These are phyloP conservation scores for Tylopilus rubrobrunneus DNA, from an alignment of 768 basidiomycete genomes.

Conservation along the genomic window DNA sequence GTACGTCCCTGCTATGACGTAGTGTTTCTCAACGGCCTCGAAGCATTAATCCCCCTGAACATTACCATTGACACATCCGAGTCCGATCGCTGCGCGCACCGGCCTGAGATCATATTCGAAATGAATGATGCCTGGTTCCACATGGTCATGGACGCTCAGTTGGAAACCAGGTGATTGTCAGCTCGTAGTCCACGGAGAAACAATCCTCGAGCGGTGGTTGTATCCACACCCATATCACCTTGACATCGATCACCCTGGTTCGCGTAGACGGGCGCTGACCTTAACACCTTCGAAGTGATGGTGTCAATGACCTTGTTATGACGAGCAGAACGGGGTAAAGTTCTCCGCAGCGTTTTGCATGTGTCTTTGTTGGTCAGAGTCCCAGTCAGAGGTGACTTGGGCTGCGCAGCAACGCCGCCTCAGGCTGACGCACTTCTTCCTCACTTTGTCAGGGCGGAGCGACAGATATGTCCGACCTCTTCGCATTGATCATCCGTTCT, in stretches of 20 bases:
- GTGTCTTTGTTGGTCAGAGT: background rate
- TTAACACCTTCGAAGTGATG: background rate
- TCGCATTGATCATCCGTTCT: too few species aligned
- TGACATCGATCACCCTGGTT: background rate
- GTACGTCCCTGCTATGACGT: too few species aligned
- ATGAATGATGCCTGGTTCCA: too few species aligned
- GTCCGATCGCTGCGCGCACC: too few species aligned
- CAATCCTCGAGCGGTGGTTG: background rate
- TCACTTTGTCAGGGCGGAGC: background rate
- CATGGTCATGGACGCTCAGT: too few species aligned
- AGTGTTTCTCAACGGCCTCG: too few species aligned
- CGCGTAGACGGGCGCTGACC: background rate
- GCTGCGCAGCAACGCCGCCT: background rate
- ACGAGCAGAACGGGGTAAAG: background rate
- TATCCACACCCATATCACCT: background rate
- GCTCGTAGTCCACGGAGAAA: background rate
- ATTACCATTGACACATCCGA: too few species aligned
- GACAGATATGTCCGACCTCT: too few species aligned
- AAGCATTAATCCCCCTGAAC: too few species aligned
- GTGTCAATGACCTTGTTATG: background rate
- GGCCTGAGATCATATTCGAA: too few species aligned
- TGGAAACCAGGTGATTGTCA: background rate
- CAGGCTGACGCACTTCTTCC: background rate
- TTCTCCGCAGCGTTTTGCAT: background rate
- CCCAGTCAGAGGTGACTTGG: background rate